phyloP scores from a whole-genome alignment of 768 basidiomycete genomes.

The Serendipita sp. region DNA sequence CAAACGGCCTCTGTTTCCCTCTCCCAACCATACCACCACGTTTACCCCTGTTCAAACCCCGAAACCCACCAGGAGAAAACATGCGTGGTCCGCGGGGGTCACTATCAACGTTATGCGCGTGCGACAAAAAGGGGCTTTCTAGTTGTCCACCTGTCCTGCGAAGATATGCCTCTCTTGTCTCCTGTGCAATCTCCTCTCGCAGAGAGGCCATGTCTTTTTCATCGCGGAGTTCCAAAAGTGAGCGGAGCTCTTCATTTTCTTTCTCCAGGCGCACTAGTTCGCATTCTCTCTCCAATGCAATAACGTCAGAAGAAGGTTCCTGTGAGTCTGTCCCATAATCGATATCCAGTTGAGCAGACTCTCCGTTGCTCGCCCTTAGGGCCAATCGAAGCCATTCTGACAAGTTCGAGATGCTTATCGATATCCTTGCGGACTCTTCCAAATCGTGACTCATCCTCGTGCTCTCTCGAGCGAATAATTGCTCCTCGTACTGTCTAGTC shows the following conservation, averaged over 20 bases:
- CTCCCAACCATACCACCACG: neutral
- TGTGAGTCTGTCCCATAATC: neutral
- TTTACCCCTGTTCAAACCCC: neutral
- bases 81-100: neutral
- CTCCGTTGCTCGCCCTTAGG: conserved; percentile 53
- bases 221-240: neutral
- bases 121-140: neutral
- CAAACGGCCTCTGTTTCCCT: neutral
- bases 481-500: conserved; percentile 78
- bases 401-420: conserved; percentile 49
- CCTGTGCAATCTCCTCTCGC: neutral
- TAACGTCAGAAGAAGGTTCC: conserved; percentile 10
- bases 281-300: conserved; percentile 71
- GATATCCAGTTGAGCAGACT: conserved; percentile 20
- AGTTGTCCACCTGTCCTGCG: neutral
- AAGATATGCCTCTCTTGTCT: conserved; percentile 2
- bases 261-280: conserved; percentile 74
- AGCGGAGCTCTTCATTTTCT: conserved; percentile 69
- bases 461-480: conserved; percentile 61
- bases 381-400: conserved; percentile 53
- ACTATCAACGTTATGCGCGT: neutral
- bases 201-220: neutral
- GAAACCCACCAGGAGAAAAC: neutral
- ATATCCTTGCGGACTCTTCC: conserved; percentile 43
- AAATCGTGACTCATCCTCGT: conserved; percentile 44